Conservation (phyloP, 805 yeast species). For the Candida tammaniensis region DNA sequence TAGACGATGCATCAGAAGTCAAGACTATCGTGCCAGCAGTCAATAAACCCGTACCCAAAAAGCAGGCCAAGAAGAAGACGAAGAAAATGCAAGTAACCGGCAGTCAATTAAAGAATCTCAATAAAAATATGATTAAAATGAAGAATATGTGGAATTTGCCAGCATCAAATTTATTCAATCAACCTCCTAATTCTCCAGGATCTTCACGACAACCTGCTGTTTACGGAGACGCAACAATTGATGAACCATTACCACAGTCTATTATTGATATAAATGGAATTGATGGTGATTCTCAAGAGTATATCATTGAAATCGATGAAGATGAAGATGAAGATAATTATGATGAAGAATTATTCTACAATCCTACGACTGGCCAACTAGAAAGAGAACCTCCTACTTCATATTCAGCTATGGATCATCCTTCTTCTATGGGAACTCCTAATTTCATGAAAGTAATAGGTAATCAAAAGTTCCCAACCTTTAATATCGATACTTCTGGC, state of each 20-base stretch:
- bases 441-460: background rate
- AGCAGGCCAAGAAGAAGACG: constrained; percentile 6
- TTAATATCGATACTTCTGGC: constrained; percentile 12
- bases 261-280: constrained; percentile 6
- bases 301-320: constrained; percentile 26
- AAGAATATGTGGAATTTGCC: constrained; percentile 33
- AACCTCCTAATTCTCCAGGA: constrained; percentile 4
- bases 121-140: constrained; percentile 17
- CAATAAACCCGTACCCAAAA: background rate
- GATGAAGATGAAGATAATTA: constrained; percentile 13
- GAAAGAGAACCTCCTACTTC: constrained; percentile 26
- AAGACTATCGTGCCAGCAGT: constrained; percentile 3
- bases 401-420: constrained; percentile 14
- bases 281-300: constrained; percentile 20
- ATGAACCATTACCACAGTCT: constrained; percentile 15
- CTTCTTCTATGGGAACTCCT: background rate
- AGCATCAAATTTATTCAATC: constrained; percentile 17
- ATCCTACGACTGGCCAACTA: constrained; percentile 31
- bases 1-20: constrained; percentile 1
- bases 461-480: background rate
- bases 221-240: constrained; percentile 6
- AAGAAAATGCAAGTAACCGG: constrained; percentile 10
- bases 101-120: constrained; percentile 13
- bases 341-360: constrained; percentile 27
- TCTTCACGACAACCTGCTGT: background rate